Percentiles rank a stretch among this genome's conserved stretches.
phyloP scores from a whole-genome alignment of 2,329 filamentous ascomycete species.

The Kalaharituber pfeilii region DNA sequence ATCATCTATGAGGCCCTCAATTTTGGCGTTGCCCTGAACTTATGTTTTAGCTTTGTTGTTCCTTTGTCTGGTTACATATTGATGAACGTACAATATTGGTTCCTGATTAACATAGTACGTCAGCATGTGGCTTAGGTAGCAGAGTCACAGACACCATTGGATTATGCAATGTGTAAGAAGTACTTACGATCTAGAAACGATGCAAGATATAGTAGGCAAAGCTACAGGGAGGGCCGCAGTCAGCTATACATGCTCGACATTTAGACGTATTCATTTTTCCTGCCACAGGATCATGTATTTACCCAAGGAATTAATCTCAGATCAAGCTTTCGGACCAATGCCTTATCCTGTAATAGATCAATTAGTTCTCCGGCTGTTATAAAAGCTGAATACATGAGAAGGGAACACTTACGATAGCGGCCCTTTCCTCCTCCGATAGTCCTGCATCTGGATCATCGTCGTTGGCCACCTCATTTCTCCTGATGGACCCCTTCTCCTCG shows the following conservation, averaged over 20 bases:
- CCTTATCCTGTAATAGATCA: conserved; percentile 43
- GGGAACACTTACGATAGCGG: conserved; percentile 37
- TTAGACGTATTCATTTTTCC: conserved; percentile 5
- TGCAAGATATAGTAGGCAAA: conserved; percentile 55
- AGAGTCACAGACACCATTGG: conserved; percentile 36
- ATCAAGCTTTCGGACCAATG: conserved; percentile 45
- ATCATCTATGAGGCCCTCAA: conserved; percentile 38
- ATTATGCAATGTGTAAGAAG: conserved; percentile 9
- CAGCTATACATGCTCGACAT: no score
- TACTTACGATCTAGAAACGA: conserved; percentile 45
- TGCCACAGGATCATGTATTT: conserved; percentile 9
- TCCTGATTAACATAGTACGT: no score
- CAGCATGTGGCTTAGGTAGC: conserved; percentile 35
- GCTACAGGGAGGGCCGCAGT: no score
- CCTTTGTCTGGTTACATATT: background rate
- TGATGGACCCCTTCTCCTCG: background rate
- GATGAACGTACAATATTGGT: conserved; percentile 13
- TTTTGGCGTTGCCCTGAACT: conserved; percentile 32
- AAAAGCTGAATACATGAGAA: background rate
- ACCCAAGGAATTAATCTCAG: conserved; percentile 43
- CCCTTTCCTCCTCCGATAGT: conserved; percentile 44
- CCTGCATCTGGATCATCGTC: conserved; percentile 43
- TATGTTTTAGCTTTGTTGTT: background rate
- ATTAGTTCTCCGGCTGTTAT: background rate
- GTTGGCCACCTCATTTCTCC: background rate